Percentiles rank a stretch among this genome's conserved stretches.
Evolutionary conservation across 148 eudicot species (phyloP).

Genomic region (Persicaria tinctoria): DNA sequence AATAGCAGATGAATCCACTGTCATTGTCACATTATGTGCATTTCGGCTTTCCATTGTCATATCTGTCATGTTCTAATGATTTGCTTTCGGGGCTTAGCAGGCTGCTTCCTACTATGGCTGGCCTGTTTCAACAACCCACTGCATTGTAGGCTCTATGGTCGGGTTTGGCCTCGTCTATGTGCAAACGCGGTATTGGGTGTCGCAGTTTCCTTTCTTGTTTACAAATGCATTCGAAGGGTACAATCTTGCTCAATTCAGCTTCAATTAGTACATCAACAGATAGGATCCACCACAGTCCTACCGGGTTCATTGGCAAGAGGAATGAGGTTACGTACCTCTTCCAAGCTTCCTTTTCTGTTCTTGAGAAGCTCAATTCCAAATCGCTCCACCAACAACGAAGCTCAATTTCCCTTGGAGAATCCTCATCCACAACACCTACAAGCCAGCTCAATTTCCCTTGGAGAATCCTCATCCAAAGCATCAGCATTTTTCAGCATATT

Average conservation of each 20-base stretch:
- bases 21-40: not conserved
- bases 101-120: slow-evolving; percentile 86
- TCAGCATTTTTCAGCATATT: not conserved
- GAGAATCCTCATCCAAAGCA: not conserved
- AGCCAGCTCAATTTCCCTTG: not conserved
- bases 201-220: slow-evolving; percentile 69
- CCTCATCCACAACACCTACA: not conserved
- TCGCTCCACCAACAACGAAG: too few species aligned
- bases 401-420: not conserved
- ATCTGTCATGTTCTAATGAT: not conserved
- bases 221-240: slow-evolving; percentile 98
- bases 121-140: slow-evolving; percentile 97
- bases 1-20: not conserved
- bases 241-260: slow-evolving; percentile 6
- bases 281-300: too few species aligned
- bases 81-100: slow-evolving; percentile 28
- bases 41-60: not conserved
- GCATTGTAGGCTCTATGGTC: slow-evolving; percentile 96
- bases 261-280: not conserved
- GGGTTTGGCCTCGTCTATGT: slow-evolving; percentile 89
- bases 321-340: too few species aligned
- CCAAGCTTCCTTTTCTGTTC: too few species aligned
- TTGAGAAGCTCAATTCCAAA: too few species aligned
- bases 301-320: too few species aligned
- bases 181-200: slow-evolving; percentile 49